Percentiles rank a stretch among this genome's conserved stretches.
Evolutionary conservation across 129 eudicot species (phyloP).

Genomic region (Kitagawia praeruptora): DNA sequence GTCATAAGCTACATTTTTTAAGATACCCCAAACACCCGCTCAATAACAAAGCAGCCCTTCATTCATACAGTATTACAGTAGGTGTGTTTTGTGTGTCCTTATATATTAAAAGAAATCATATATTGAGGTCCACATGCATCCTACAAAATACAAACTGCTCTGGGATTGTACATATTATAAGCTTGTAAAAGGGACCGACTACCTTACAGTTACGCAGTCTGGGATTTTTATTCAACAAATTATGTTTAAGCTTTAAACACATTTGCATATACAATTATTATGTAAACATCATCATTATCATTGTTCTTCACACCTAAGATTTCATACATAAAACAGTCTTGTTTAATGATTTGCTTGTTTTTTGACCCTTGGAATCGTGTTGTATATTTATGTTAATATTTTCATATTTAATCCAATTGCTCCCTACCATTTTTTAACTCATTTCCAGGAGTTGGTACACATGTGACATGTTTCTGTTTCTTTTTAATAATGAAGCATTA

Average conservation of each 20-base stretch:
- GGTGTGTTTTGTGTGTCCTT: neutral
- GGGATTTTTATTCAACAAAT: neutral
- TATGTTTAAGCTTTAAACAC: neutral
- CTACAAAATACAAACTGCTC: neutral
- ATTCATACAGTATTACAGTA: too few relatives aligned
- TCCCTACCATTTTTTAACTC: neutral
- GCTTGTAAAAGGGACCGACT: neutral
- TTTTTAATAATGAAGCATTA: neutral
- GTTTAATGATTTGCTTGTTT: neutral
- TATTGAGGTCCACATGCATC: neutral
- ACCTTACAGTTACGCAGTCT: neutral
- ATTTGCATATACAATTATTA: neutral
- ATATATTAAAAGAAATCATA: neutral
- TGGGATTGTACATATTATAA: neutral
- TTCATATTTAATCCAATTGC: neutral
- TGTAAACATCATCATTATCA: neutral
- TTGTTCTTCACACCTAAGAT: constrained; percentile 1
- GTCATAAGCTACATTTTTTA: too few relatives aligned
- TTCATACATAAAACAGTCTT: neutral
- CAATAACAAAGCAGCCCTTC: too few relatives aligned
- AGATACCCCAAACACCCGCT: too few relatives aligned
- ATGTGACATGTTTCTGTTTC: neutral
- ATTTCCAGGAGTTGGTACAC: neutral
- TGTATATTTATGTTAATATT: neutral
- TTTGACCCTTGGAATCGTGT: neutral